Conservation (phyloP, 441 rosid genomes). For the Adansonia madagascariensis region DNA sequence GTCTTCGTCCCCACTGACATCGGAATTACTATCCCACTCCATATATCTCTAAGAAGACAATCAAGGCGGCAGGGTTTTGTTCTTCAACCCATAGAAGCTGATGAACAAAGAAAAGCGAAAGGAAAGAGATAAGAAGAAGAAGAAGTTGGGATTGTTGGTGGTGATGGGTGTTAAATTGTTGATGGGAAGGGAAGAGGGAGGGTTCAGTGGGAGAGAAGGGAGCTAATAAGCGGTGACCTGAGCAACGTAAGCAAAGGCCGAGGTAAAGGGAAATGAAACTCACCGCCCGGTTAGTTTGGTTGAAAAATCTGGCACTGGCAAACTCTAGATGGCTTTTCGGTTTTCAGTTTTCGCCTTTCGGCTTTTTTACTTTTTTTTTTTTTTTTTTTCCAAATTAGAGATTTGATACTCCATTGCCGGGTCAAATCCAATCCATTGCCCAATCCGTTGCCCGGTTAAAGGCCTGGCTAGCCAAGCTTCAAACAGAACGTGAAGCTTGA, state of each 20-base stretch:
- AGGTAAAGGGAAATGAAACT: background rate
- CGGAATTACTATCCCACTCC: constrained; percentile 99
- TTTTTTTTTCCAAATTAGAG: too few relatives aligned
- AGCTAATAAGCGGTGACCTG: constrained; percentile 46
- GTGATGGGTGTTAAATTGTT: too few relatives aligned
- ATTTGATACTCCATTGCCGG: too few relatives aligned
- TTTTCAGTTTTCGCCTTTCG: too few relatives aligned
- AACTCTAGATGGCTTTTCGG: too few relatives aligned
- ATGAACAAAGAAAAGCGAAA: background rate
- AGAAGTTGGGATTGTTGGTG: background rate
- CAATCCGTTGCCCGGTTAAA: too few relatives aligned
- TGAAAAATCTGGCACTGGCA: too few relatives aligned
- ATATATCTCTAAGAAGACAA: constrained; percentile 33
- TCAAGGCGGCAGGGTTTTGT: constrained; percentile 7
- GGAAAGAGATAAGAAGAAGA: background rate
- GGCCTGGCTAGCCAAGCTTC: too few relatives aligned
- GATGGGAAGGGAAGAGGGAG: constrained; percentile 4
- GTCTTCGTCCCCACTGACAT: constrained; percentile 75
- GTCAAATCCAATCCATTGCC: too few relatives aligned
- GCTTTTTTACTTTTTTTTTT: too few relatives aligned
- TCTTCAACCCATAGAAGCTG: constrained; percentile 38
- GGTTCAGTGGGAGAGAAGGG: constrained; percentile 20
- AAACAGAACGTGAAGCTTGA: too few relatives aligned
- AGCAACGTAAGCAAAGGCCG: constrained; percentile 31
- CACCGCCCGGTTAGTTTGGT: too few relatives aligned